phyloP scores from a whole-genome alignment of 2,329 filamentous ascomycete genomes.

The Ascochyta koolunga region DNA sequence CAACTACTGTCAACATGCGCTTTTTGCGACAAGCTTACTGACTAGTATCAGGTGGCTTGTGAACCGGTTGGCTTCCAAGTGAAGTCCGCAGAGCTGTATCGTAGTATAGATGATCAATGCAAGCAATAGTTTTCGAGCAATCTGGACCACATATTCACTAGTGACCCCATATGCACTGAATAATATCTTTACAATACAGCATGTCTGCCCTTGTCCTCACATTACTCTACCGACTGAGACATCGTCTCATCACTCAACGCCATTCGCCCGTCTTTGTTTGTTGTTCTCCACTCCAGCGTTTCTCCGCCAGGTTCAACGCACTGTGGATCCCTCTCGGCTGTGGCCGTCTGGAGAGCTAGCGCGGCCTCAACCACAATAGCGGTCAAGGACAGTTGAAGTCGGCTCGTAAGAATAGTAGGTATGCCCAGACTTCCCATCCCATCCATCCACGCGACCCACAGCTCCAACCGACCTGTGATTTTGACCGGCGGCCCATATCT shows the following conservation, averaged over 20 bases:
- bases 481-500: background rate
- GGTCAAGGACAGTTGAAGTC: background rate
- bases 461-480: background rate
- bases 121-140: background rate
- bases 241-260: background rate
- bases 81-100: background rate
- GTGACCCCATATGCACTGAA: background rate
- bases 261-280: background rate
- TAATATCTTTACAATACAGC: no score
- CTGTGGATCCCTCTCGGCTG: constrained; percentile 4
- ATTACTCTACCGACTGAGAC: no score
- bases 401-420: constrained; percentile 4
- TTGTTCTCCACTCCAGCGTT: constrained; percentile 8
- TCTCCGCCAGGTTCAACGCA: background rate
- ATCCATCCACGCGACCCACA: background rate
- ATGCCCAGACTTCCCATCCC: background rate
- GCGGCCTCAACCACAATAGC: constrained; percentile 4
- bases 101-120: constrained; percentile 3
- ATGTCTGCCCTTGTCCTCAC: no score
- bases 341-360: constrained; percentile 4
- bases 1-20: background rate
- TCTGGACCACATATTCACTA: background rate
- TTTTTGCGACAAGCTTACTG: constrained; percentile 2
- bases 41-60: background rate
- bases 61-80: background rate